Percentiles rank a stretch among this genome's conserved stretches.
phyloP scores from a whole-genome alignment of 2,329 filamentous ascomycete species.

The Colletotrichum tamarilloi region DNA sequence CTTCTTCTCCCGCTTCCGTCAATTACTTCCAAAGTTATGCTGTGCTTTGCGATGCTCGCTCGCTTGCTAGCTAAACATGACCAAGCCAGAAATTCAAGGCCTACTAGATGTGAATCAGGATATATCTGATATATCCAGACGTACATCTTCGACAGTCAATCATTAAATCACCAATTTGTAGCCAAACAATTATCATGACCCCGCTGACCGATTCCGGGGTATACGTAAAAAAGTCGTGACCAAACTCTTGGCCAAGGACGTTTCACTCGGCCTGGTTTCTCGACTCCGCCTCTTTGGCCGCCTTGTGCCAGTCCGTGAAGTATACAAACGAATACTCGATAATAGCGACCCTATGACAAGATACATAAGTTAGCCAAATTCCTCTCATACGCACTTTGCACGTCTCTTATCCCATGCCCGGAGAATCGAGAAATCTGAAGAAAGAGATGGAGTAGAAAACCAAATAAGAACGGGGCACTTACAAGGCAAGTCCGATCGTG shows the following conservation, averaged over 20 bases:
- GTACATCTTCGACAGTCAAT: background rate
- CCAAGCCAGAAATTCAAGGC: background rate
- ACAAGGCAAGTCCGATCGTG: slow-evolving; percentile 76
- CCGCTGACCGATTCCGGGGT: background rate
- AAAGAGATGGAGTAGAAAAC: background rate
- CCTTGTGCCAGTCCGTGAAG: slow-evolving; percentile 64
- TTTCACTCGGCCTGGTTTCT: slow-evolving; percentile 52
- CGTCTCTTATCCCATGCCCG: background rate
- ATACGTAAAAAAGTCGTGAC: background rate
- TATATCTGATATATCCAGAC: background rate
- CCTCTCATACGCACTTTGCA: no score
- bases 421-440: background rate
- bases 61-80: background rate
- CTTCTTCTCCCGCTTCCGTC: background rate
- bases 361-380: slow-evolving; percentile 29
- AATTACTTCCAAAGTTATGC: background rate
- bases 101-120: no score
- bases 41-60: background rate
- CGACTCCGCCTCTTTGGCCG: slow-evolving; percentile 62
- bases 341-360: slow-evolving; percentile 56
- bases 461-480: slow-evolving; percentile 44
- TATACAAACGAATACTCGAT: slow-evolving; percentile 66
- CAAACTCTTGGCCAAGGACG: slow-evolving; percentile 50
- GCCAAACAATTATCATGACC: background rate
- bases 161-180: background rate